Conservation (phyloP, 768 basidiomycete genomes). For the Amanita subjunquillea region DNA sequence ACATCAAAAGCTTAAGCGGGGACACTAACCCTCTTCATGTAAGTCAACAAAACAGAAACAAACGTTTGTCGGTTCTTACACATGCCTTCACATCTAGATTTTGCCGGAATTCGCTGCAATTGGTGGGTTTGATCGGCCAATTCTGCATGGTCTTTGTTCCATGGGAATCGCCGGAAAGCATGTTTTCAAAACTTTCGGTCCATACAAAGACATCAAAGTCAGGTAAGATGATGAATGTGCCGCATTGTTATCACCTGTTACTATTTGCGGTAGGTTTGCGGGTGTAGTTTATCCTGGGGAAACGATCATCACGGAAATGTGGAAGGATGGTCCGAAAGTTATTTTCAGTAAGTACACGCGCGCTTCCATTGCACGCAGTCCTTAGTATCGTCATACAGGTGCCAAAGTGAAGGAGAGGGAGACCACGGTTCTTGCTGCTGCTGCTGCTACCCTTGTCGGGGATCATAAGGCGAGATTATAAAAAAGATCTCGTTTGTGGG, state of each 20-base stretch:
- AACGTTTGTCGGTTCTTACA: neutral
- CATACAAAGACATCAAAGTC: slow-evolving; percentile 90
- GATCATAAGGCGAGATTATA: slow-evolving; percentile 54
- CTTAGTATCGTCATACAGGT: slow-evolving; percentile 27
- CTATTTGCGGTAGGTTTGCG: slow-evolving; percentile 48
- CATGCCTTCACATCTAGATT: slow-evolving; percentile 40
- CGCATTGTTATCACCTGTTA: neutral
- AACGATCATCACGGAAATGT: slow-evolving; percentile 94
- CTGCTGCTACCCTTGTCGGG: slow-evolving; percentile 65
- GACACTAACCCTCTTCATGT: slow-evolving; percentile 89
- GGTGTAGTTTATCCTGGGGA: slow-evolving; percentile 94
- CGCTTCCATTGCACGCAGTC: neutral
- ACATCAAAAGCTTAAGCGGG: slow-evolving; percentile 60
- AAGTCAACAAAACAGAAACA: slow-evolving; percentile 13
- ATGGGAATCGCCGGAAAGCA: slow-evolving; percentile 95
- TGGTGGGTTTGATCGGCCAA: slow-evolving; percentile 91
- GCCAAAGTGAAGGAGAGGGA: slow-evolving; percentile 85
- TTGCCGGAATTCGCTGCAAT: slow-evolving; percentile 89
- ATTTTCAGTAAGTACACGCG: slow-evolving; percentile 63
- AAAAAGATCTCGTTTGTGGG: neutral
- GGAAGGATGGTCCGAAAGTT: slow-evolving; percentile 89
- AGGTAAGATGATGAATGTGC: slow-evolving; percentile 37
- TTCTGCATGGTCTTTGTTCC: slow-evolving; percentile 80
- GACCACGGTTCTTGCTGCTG: slow-evolving; percentile 60
- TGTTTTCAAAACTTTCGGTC: slow-evolving; percentile 77